Base-by-base conservation (phyloP, 441 rosid genomes). In the Arabidopsis hybrid region DNA sequence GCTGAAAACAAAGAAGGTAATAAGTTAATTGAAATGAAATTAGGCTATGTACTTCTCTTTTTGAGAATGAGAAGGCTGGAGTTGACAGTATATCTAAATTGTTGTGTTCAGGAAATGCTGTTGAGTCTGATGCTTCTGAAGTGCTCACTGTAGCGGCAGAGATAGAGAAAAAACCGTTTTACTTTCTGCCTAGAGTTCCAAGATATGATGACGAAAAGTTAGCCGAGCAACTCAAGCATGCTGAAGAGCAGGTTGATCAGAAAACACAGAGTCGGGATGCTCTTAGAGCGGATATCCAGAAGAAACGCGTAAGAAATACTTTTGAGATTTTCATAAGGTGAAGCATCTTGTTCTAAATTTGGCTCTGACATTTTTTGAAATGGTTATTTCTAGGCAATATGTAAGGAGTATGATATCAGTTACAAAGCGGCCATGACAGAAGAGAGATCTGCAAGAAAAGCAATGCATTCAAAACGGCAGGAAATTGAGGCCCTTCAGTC, bases 191-290 rank as follows among this genome's bases (percentile, higher is more conserved):
- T 43, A 88, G 72, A 85, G 66, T 89, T 82, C 94, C 97, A 47
- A 84, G 91, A 81, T 84, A 81, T 75, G 91, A 89, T 67, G 89
- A 82, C 60, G 86, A 81, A 71, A 81, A 69, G 71, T 69, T 86
- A 50, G 80, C 79, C 61, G 88, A 87, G 70, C 81, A 86, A 81
- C 84, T 89, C 71, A 85, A 75, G 53, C 73, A 69, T 59, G 88
- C 88, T 39, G 86, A 89, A 73, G 70, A 67, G 16, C 79, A 65
- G 71, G 89, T 91, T 62, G 86, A 86, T 13, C 86, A 86, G 73
- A 91, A 81, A 77, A 93, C 95, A 18, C 69, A 77, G 75, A 79
- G 50, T 69, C 92, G 96, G 45, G 93, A 91, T 78, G 88, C 84
- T 60, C 78, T 89, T 78, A 81, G 78, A 76, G 78, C 66, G 58